Evolutionary conservation across 257 asterid species (phyloP).

Genomic region (Solanum boliviense): DNA sequence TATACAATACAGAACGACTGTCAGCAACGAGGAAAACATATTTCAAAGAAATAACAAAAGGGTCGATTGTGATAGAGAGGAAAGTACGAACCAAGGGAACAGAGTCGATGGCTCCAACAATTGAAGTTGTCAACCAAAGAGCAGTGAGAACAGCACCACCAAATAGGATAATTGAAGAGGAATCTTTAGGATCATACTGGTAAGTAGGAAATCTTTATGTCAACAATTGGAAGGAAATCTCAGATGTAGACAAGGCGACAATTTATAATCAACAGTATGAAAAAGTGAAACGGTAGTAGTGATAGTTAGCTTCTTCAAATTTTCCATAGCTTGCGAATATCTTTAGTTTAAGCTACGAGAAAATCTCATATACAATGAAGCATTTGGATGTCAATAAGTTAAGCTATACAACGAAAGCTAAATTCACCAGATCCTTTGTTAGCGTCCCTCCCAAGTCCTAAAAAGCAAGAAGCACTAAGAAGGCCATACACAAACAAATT

Average conservation of each 20-base stretch:
- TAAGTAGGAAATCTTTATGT: neutral
- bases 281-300: neutral
- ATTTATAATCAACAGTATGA: neutral
- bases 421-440: neutral
- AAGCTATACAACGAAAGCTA: neutral
- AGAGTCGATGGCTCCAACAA: slow-evolving; percentile 68
- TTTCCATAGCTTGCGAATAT: neutral
- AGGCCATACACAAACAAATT: neutral
- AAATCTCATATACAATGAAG: neutral
- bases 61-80: neutral
- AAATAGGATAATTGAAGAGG: slow-evolving; percentile 34
- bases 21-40: neutral
- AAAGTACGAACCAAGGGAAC: slow-evolving; percentile 52
- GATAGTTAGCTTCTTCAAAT: neutral
- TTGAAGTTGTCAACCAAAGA: slow-evolving; percentile 47
- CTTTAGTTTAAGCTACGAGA: neutral
- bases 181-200: slow-evolving; percentile 39
- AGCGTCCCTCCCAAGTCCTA: neutral
- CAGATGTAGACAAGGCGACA: neutral
- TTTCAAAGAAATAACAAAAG: neutral
- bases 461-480: neutral
- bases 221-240: slow-evolving; percentile 1
- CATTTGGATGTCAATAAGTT: neutral
- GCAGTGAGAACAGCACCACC: slow-evolving; percentile 51
- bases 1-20: neutral